Evolutionary conservation across 805 yeast genomes (phyloP).

Genomic region (Metschnikowia borealis): DNA sequence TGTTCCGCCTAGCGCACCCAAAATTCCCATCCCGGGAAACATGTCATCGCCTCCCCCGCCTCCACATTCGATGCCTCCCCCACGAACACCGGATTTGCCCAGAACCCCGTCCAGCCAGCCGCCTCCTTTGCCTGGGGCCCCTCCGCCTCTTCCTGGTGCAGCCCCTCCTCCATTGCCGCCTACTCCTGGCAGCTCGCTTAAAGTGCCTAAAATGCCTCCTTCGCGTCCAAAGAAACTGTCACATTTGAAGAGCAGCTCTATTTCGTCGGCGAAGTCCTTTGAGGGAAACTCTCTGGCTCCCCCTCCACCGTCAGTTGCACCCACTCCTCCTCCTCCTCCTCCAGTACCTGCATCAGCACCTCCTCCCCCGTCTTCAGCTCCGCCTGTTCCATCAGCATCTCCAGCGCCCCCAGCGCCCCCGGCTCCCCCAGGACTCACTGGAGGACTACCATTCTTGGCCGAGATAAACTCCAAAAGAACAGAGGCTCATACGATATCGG

Average conservation of each 20-base stretch:
- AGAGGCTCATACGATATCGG: slow-evolving; percentile 6
- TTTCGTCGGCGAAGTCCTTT: slow-evolving; percentile 18
- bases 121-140: slow-evolving; percentile 13
- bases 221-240: slow-evolving; percentile 37
- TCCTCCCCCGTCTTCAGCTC: slow-evolving; percentile 16
- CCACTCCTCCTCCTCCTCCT: slow-evolving; percentile 1
- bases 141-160: slow-evolving; percentile 20
- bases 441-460: slow-evolving; percentile 16
- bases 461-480: slow-evolving; percentile 15
- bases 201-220: slow-evolving; percentile 36
- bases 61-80: slow-evolving; percentile 11
- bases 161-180: slow-evolving; percentile 22
- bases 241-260: slow-evolving; percentile 27
- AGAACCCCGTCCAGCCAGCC: slow-evolving; percentile 5
- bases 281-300: slow-evolving; percentile 6
- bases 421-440: slow-evolving; percentile 7
- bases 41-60: slow-evolving; percentile 1
- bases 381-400: slow-evolving; percentile 11
- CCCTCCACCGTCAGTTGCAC: neutral
- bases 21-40: slow-evolving; percentile 24
- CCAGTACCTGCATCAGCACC: neutral
- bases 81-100: slow-evolving; percentile 14
- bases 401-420: slow-evolving; percentile 6
- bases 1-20: slow-evolving; percentile 37
- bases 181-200: slow-evolving; percentile 1